Percentiles rank a stretch among this genome's conserved stretches.
phyloP scores from a whole-genome alignment of 1,139 yeast species.

The Taphrina communis region DNA sequence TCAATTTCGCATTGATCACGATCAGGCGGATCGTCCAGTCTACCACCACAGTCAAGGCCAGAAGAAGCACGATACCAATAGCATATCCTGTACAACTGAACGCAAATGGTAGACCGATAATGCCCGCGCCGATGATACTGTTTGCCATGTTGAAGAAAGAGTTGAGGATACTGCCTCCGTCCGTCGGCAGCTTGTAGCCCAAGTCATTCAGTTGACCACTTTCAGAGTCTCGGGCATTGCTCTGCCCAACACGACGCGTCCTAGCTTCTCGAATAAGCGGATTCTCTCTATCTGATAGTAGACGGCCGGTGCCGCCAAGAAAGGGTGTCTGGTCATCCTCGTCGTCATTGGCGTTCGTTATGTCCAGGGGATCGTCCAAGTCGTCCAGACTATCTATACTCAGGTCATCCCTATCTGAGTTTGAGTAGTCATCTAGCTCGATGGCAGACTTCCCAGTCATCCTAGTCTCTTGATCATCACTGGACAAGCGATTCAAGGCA shows the following conservation, averaged over 20 bases:
- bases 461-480: neutral
- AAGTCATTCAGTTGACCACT: conserved; percentile 15
- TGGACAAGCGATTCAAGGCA: neutral
- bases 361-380: conserved; percentile 31
- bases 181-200: conserved; percentile 32
- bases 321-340: conserved; percentile 40
- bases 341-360: conserved; percentile 21
- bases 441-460: neutral
- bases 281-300: conserved; percentile 31
- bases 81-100: conserved; percentile 77
- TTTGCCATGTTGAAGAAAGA: conserved; percentile 49
- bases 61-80: conserved; percentile 71
- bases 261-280: conserved; percentile 34
- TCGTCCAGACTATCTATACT: conserved; percentile 21
- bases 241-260: conserved; percentile 4
- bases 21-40: conserved; percentile 88
- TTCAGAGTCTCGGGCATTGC: neutral
- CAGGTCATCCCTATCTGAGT: neutral
- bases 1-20: conserved; percentile 78
- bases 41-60: conserved; percentile 68
- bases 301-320: conserved; percentile 36
- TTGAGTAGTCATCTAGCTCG: neutral
- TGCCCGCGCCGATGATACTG: conserved; percentile 66
- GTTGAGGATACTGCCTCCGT: conserved; percentile 40
- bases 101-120: conserved; percentile 92